Evolutionary conservation across 768 basidiomycete genomes (phyloP).

Genomic region (Kwoniella botswanensis): DNA sequence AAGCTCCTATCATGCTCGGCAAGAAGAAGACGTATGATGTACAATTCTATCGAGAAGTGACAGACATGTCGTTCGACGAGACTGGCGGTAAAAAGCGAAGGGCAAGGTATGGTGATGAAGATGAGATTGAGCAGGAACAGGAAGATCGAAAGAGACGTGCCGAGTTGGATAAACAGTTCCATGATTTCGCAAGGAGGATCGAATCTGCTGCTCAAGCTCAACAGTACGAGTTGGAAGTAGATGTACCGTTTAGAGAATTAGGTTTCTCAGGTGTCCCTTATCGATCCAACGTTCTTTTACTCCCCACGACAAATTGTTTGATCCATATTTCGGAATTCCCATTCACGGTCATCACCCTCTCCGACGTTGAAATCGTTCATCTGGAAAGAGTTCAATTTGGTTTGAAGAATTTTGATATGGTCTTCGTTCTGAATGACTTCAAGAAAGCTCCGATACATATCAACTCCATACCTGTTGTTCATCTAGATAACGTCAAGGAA

Average conservation of each 20-base stretch:
- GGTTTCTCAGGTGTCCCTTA: conserved; percentile 97
- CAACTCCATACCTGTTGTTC: conserved; percentile 88
- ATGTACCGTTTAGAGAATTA: conserved; percentile 95
- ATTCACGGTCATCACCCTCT: conserved; percentile 91
- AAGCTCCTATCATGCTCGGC: conserved; percentile 95
- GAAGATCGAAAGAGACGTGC: conserved; percentile 89
- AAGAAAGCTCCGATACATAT: conserved; percentile 89
- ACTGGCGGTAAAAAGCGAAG: conserved; percentile 98
- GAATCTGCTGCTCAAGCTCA: conserved; percentile 82
- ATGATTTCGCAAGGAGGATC: conserved; percentile 87
- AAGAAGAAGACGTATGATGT: conserved; percentile 99
- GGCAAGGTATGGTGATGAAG: conserved; percentile 95
- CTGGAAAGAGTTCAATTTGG: conserved; percentile 96
- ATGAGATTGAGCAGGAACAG: conserved; percentile 98
- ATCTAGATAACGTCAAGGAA: conserved; percentile 96
- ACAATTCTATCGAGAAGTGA: conserved; percentile 97
- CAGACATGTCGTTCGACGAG: conserved; percentile 97
- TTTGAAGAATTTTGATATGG: conserved; percentile 94
- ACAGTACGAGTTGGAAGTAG: conserved; percentile 83
- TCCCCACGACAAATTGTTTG: conserved; percentile 95
- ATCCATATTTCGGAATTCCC: conserved; percentile 94
- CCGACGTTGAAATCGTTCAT: conserved; percentile 95
- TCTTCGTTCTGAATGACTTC: conserved; percentile 97
- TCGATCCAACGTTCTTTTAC: conserved; percentile 89
- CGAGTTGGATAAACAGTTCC: conserved; percentile 91